Conservation (phyloP, 495 filamentous ascomycete species). For the Talaromyces nanjingensis region DNA sequence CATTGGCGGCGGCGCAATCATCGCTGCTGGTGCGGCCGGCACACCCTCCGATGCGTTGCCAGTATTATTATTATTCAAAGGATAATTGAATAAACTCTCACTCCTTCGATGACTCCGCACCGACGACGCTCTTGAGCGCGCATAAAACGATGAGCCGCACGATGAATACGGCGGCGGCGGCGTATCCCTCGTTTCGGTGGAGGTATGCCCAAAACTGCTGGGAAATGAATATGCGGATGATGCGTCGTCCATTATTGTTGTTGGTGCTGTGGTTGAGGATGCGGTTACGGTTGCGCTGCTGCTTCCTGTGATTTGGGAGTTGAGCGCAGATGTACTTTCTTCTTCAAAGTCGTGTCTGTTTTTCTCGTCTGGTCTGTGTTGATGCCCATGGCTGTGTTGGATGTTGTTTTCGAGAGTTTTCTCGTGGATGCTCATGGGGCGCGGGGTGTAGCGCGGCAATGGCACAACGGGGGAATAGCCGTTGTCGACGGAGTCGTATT, state of each 20-base stretch:
- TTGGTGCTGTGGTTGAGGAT: neutral
- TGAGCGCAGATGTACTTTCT: neutral
- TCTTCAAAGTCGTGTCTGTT: slow-evolving; percentile 18
- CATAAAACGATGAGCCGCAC: slow-evolving; percentile 19
- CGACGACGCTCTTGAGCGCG: slow-evolving; percentile 30
- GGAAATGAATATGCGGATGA: slow-evolving; percentile 40
- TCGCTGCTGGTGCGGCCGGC: neutral
- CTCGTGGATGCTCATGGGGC: slow-evolving; percentile 33
- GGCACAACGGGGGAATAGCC: slow-evolving; percentile 31
- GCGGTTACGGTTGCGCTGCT: slow-evolving; percentile 6
- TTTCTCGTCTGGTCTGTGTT: slow-evolving; percentile 25
- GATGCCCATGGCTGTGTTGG: slow-evolving; percentile 19
- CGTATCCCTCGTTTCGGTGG: slow-evolving; percentile 39
- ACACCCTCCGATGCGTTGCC: neutral
- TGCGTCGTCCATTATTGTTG: slow-evolving; percentile 17
- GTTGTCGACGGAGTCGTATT: slow-evolving; percentile 18
- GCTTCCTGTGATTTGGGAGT: slow-evolving; percentile 1
- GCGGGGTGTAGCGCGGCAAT: slow-evolving; percentile 37
- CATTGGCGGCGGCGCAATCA: slow-evolving; percentile 5
- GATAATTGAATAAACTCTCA: neutral
- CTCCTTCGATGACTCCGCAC: slow-evolving; percentile 13
- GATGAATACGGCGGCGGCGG: slow-evolving; percentile 41
- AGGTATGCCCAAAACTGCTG: slow-evolving; percentile 43
- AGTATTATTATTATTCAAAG: neutral
- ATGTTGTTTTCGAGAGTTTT: slow-evolving; percentile 30